A percentile compares a stretch with the other conserved stretches of the same genome.
These are phyloP conservation scores for Oxytropis ochrocephala DNA, from an alignment of 306 rosid species.

Conservation along the genomic window DNA sequence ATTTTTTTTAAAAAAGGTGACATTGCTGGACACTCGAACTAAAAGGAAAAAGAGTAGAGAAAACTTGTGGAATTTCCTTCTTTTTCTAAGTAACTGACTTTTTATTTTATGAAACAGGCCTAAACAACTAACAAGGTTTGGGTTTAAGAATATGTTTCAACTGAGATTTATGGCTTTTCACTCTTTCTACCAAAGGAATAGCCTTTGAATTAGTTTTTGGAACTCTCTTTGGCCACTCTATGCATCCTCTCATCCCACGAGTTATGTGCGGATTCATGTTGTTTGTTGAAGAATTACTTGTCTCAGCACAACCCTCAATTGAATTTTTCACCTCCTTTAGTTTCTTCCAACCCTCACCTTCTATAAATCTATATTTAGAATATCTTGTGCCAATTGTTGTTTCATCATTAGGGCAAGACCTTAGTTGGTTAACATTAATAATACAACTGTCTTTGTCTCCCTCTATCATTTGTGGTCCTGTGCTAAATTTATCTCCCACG, in stretches of 20 bases:
- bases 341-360: too few species aligned
- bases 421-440: background rate
- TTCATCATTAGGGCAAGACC: conserved; percentile 8
- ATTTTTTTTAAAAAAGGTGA: too few species aligned
- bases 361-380: too few species aligned
- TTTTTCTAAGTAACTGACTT: background rate
- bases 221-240: conserved; percentile 49
- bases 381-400: background rate
- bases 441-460: too few species aligned
- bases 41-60: too few species aligned
- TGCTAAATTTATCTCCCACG: too few species aligned
- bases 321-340: too few species aligned
- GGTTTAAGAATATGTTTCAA: conserved; percentile 48
- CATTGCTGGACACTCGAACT: too few species aligned
- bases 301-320: background rate
- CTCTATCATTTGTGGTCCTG: too few species aligned
- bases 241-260: conserved; percentile 57
- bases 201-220: conserved; percentile 31
- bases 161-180: conserved; percentile 51
- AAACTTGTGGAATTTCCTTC: background rate
- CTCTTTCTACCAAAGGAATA: conserved; percentile 40
- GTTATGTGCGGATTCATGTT: conserved; percentile 55
- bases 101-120: background rate
- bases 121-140: conserved; percentile 4
- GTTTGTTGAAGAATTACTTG: conserved; percentile 6